Percentiles rank a stretch among this genome's conserved stretches.
phyloP scores from a whole-genome alignment of 768 basidiomycete genomes.

The Phaeotremella fagi region DNA sequence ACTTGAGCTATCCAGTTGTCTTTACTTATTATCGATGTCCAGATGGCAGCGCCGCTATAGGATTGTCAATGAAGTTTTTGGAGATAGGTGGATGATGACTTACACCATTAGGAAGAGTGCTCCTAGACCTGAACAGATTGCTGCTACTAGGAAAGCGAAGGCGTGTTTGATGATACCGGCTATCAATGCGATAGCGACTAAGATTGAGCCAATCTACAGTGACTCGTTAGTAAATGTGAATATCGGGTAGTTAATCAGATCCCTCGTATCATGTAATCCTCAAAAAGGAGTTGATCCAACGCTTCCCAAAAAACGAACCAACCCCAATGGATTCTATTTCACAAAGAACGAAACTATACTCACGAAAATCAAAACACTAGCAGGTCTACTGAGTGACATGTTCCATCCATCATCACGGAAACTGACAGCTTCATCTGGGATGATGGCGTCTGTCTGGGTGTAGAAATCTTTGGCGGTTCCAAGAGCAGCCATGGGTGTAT shows the following conservation, averaged over 20 bases:
- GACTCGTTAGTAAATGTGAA: too few species aligned
- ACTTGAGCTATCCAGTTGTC: constrained; percentile 32
- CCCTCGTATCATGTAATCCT: too few species aligned
- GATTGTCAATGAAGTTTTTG: neutral
- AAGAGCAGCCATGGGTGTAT: constrained; percentile 17
- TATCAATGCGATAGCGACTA: constrained; percentile 35
- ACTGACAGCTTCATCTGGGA: constrained; percentile 12
- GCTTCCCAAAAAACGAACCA: too few species aligned
- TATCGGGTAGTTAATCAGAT: too few species aligned
- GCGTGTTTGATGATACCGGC: constrained; percentile 35
- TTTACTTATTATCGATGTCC: constrained; percentile 43
- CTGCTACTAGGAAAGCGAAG: constrained; percentile 39
- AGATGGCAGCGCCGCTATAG: constrained; percentile 41
- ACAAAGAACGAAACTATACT: constrained; percentile 12
- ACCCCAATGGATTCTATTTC: too few species aligned
- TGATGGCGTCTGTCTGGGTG: constrained; percentile 25
- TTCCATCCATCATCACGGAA: constrained; percentile 38
- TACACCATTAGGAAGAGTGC: constrained; percentile 36
- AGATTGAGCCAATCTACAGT: constrained; percentile 38
- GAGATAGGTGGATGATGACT: constrained; percentile 10
- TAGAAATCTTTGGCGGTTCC: constrained; percentile 15
- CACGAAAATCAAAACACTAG: constrained; percentile 41
- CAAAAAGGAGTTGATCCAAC: too few species aligned
- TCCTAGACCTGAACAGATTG: constrained; percentile 27
- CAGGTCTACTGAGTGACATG: constrained; percentile 25